A percentile compares a stretch with the other conserved stretches of the same genome.
Evolutionary conservation across 2,329 filamentous ascomycete genomes (phyloP).

Genomic region (Sporothrix brasiliensis): DNA sequence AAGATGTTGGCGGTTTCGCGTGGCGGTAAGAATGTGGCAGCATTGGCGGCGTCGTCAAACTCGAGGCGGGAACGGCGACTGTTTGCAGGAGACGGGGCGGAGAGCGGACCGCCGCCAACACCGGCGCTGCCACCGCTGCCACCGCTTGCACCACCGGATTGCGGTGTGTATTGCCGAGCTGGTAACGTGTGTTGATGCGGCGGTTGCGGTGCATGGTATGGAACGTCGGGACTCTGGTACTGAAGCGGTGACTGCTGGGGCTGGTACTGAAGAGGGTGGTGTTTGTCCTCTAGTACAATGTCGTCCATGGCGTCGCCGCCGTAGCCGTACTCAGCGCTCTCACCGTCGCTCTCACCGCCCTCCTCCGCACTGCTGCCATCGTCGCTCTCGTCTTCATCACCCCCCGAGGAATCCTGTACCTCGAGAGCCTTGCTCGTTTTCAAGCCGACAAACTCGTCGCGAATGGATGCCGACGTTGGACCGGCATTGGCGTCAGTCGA

Average conservation of each 20-base stretch:
- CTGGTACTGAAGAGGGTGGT: neutral
- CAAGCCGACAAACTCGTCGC: conserved; percentile 33
- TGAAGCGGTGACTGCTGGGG: conserved; percentile 1
- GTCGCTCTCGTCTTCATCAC: conserved; percentile 28
- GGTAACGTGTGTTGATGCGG: conserved; percentile 7
- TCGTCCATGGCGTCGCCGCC: conserved; percentile 28
- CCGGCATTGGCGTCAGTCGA: neutral
- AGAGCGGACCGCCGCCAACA: neutral
- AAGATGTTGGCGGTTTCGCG: conserved; percentile 35
- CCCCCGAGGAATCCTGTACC: conserved; percentile 13
- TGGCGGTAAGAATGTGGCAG: conserved; percentile 30
- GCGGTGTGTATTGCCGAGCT: conserved; percentile 15
- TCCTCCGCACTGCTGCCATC: conserved; percentile 17
- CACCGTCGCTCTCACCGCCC: conserved; percentile 12
- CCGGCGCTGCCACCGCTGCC: neutral
- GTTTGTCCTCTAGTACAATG: conserved; percentile 4
- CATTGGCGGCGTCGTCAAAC: conserved; percentile 29
- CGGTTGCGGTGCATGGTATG: neutral
- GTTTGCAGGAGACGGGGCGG: conserved; percentile 24
- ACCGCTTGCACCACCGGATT: neutral
- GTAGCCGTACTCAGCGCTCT: neutral
- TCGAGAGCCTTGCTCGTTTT: conserved; percentile 33
- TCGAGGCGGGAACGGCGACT: conserved; percentile 30
- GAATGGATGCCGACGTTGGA: conserved; percentile 26
- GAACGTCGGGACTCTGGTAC: neutral